A percentile compares a stretch with the other conserved stretches of the same genome.
phyloP scores from a whole-genome alignment of 1,139 yeast genomes.

The Hyphopichia fennica region DNA sequence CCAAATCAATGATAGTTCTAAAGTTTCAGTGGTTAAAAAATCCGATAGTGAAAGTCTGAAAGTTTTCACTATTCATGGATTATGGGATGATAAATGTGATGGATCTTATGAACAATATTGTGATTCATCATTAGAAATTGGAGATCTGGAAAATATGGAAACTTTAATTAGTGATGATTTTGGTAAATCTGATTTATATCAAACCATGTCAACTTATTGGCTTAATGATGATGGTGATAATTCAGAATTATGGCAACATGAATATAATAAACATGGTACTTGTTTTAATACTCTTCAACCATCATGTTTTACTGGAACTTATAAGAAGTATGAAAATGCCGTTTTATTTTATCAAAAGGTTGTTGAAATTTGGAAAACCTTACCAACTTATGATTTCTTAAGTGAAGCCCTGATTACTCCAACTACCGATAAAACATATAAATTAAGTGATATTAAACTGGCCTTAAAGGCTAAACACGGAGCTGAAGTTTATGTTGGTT shows the following conservation, averaged over 20 bases:
- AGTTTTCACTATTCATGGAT: conserved; percentile 42
- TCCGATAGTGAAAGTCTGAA: conserved; percentile 7
- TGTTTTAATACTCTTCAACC: conserved; percentile 44
- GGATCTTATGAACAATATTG: conserved; percentile 36
- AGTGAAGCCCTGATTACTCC: conserved; percentile 36
- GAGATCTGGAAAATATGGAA: conserved; percentile 24
- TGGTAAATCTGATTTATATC: conserved; percentile 26
- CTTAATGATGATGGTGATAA: conserved; percentile 34
- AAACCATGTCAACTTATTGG: conserved; percentile 37
- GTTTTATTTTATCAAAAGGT: conserved; percentile 34
- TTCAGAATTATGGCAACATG: conserved; percentile 43
- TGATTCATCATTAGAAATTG: conserved; percentile 29
- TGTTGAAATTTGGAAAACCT: conserved; percentile 34
- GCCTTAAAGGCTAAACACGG: conserved; percentile 34
- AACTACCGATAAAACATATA: conserved; percentile 26
- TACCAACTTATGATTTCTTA: conserved; percentile 37
- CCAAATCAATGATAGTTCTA: background rate
- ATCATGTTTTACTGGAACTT: conserved; percentile 32
- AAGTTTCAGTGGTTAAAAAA: no score
- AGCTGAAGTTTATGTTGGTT: conserved; percentile 35
- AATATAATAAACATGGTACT: conserved; percentile 47
- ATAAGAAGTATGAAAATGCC: conserved; percentile 30
- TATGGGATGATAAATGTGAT: conserved; percentile 42
- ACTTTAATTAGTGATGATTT: conserved; percentile 30
- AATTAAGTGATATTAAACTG: conserved; percentile 26